phyloP scores from a whole-genome alignment of 176 grass and related monocot species.

The Avena insularis region DNA sequence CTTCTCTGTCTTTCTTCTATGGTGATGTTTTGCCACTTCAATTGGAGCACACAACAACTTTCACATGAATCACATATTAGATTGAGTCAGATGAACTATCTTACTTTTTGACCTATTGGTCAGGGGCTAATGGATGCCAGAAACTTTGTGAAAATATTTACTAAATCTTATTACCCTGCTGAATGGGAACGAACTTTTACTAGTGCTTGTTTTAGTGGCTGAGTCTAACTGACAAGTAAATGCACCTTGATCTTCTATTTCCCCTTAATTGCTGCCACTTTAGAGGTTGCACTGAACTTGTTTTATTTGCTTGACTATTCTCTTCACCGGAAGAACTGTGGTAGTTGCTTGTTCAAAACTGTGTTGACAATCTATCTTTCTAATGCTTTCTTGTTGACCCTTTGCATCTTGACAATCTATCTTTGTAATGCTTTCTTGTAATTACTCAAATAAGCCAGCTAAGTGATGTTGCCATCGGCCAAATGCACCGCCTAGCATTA shows the following conservation, averaged over 20 bases:
- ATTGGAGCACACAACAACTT: not conserved
- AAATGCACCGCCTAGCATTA: no score
- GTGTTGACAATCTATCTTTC: conserved; percentile 17
- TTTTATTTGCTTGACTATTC: conserved; percentile 1
- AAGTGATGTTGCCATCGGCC: no score
- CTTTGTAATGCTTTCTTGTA: conserved; percentile 20
- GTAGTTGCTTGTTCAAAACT: conserved; percentile 22
- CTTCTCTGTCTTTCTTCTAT: conserved; percentile 38
- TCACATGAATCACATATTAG: not conserved
- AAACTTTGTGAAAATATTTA: not conserved
- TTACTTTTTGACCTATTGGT: conserved; percentile 26
- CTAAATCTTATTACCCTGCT: not conserved
- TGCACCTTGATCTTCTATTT: conserved; percentile 4
- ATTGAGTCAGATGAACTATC: conserved; percentile 12
- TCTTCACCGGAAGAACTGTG: not conserved
- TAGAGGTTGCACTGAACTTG: conserved; percentile 25
- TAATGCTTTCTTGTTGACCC: not conserved
- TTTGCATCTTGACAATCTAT: not conserved
- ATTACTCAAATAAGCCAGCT: no score
- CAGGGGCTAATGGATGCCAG: conserved; percentile 23
- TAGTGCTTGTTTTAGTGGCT: conserved; percentile 9
- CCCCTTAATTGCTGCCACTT: conserved; percentile 27
- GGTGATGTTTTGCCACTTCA: not conserved
- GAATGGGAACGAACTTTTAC: conserved; percentile 8
- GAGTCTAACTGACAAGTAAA: conserved; percentile 35